Conservation (phyloP, 805 yeast species). For the Lachancea cidri region DNA sequence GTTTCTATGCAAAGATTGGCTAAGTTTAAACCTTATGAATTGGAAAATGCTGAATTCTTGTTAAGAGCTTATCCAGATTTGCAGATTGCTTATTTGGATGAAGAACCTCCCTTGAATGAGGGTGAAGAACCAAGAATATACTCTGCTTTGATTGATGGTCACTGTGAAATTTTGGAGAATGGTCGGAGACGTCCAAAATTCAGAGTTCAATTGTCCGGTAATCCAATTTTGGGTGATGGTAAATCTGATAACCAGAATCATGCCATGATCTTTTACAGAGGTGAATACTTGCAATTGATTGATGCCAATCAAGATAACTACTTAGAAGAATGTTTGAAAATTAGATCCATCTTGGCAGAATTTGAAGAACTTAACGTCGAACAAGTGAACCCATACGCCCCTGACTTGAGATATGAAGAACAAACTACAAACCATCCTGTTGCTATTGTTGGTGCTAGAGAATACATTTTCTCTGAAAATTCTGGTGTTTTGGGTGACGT, state of each 20-base stretch:
- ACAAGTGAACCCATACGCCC: conserved; percentile 78
- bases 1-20: conserved; percentile 85
- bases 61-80: conserved; percentile 80
- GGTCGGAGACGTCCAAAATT: conserved; percentile 75
- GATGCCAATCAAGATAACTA: conserved; percentile 88
- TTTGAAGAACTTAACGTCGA: conserved; percentile 74
- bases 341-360: conserved; percentile 76
- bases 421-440: conserved; percentile 56
- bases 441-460: conserved; percentile 84
- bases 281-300: conserved; percentile 78
- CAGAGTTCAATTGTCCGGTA: conserved; percentile 74
- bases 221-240: conserved; percentile 85
- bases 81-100: conserved; percentile 90
- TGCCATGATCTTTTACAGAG: conserved; percentile 72
- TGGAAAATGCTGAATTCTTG: conserved; percentile 74
- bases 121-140: conserved; percentile 68
- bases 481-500: conserved; percentile 83
- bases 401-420: conserved; percentile 55
- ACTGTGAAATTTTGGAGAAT: conserved; percentile 63
- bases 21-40: conserved; percentile 65
- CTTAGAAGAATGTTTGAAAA: conserved; percentile 78
- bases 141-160: conserved; percentile 77
- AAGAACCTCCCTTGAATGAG: conserved; percentile 72
- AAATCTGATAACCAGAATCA: conserved; percentile 85
- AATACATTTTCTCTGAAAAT: conserved; percentile 81